These are phyloP conservation scores for Pulchroboletus neoregius DNA, from an alignment of 1,284 basidiomycete species.

Conservation along the genomic window DNA sequence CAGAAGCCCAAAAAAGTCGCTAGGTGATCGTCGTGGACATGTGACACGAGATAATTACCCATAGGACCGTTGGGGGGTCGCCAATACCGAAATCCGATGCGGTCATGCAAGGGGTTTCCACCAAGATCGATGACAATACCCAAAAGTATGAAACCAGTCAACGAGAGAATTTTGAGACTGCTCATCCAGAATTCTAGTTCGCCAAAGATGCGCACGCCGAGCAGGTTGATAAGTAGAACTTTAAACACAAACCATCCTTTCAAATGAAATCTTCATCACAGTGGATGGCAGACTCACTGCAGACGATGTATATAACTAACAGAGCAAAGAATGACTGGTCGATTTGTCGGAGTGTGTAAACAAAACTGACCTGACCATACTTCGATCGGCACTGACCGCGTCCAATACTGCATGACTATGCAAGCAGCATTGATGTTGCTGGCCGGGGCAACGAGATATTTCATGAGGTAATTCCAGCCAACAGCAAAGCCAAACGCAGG, in stretches of 20 bases:
- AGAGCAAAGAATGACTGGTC: slow-evolving; percentile 20
- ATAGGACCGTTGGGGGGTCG: slow-evolving; percentile 43
- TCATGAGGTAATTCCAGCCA: slow-evolving; percentile 37
- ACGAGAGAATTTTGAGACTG: neutral
- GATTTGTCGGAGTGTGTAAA: slow-evolving; percentile 41
- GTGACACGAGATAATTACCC: slow-evolving; percentile 42
- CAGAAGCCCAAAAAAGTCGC: slow-evolving; percentile 61
- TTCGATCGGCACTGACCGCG: slow-evolving; percentile 12
- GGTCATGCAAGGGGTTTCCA: slow-evolving; percentile 59
- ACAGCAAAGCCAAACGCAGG: slow-evolving; percentile 47
- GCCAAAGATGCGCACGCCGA: slow-evolving; percentile 46
- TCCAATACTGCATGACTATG: slow-evolving; percentile 18
- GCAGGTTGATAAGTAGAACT: slow-evolving; percentile 55
- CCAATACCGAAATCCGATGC: slow-evolving; percentile 67
- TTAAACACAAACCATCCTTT: slow-evolving; percentile 1
- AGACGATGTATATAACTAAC: slow-evolving; percentile 51
- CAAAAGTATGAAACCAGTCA: slow-evolving; percentile 60
- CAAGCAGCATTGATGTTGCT: slow-evolving; percentile 18
- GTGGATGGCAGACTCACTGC: slow-evolving; percentile 38
- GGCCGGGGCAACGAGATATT: slow-evolving; percentile 15
- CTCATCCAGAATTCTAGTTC: slow-evolving; percentile 16
- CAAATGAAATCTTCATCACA: neutral
- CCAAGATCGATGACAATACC: slow-evolving; percentile 51
- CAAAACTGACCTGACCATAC: slow-evolving; percentile 16
- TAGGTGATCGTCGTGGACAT: slow-evolving; percentile 45